phyloP scores from a whole-genome alignment of 192 early-diverging fungal genomes.

The Coemansia pectinata region DNA sequence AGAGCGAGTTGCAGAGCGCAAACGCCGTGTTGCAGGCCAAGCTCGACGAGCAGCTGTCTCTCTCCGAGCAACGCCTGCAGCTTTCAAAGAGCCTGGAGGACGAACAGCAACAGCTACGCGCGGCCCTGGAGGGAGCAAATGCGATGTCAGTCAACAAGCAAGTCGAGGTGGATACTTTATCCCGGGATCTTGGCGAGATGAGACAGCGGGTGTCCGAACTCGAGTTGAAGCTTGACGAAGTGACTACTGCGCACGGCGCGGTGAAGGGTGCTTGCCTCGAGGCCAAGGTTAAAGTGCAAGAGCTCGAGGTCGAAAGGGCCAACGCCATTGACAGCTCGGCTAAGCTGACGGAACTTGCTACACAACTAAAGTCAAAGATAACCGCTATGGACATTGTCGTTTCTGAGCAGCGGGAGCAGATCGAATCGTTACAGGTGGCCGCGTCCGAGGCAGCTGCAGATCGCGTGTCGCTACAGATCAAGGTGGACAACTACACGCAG shows the following conservation, averaged over 20 bases:
- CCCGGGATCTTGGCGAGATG: conserved; percentile 7
- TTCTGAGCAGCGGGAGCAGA: neutral
- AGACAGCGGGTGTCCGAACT: neutral
- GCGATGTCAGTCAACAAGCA: neutral
- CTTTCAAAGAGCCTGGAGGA: neutral
- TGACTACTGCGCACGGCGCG: neutral
- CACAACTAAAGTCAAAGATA: conserved; percentile 16
- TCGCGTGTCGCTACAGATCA: neutral
- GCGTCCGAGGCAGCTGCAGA: neutral
- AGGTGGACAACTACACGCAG: neutral
- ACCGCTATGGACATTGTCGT: neutral
- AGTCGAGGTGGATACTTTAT: neutral
- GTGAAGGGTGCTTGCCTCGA: neutral
- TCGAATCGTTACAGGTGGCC: conserved; percentile 4
- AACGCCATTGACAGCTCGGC: conserved; percentile 42
- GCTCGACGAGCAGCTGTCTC: neutral
- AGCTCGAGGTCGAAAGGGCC: conserved; percentile 37
- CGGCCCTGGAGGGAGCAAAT: neutral
- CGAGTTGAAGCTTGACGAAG: conserved; percentile 3
- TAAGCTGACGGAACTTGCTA: conserved; percentile 27
- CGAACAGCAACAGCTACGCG: neutral
- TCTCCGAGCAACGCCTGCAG: neutral
- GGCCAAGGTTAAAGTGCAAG: conserved; percentile 10
- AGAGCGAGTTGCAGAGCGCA: neutral
- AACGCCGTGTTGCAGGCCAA: neutral